Evolutionary conservation across 2,329 filamentous ascomycete species (phyloP).

Genomic region (Neopestalotiopsis rosae): DNA sequence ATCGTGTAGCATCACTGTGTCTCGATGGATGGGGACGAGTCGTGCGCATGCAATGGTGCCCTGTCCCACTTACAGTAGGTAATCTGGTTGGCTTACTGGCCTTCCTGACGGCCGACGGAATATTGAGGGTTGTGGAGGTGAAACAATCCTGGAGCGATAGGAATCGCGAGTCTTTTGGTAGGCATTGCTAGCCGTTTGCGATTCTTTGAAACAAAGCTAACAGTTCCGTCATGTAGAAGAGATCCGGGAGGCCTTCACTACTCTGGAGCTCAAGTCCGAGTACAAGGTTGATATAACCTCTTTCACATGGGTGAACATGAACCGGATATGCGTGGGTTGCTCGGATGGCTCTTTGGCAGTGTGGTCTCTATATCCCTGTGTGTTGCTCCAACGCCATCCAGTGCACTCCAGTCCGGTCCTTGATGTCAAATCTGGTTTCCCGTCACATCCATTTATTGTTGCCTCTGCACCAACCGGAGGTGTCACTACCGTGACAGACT

Average conservation of each 20-base stretch:
- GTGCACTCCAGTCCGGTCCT: conserved; percentile 60
- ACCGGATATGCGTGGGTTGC: conserved; percentile 60
- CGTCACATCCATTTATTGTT: conserved; percentile 61
- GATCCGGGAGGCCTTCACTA: conserved; percentile 49
- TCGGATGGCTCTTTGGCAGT: conserved; percentile 61
- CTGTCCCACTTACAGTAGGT: conserved; percentile 41
- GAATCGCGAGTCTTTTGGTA: conserved; percentile 44
- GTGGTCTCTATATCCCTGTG: conserved; percentile 59
- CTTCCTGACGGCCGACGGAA: conserved; percentile 56
- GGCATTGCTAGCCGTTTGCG: conserved; percentile 21
- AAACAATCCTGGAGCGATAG: conserved; percentile 34
- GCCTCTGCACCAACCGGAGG: conserved; percentile 61
- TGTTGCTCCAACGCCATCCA: conserved; percentile 55
- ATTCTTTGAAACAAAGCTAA: conserved; percentile 10
- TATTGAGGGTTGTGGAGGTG: conserved; percentile 53
- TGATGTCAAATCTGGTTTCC: conserved; percentile 61
- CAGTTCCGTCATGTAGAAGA: conserved; percentile 45
- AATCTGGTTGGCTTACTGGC: conserved; percentile 48
- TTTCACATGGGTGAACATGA: conserved; percentile 60
- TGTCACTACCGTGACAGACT: conserved; percentile 56
- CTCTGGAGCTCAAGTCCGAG: conserved; percentile 52
- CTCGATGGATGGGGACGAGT: conserved; percentile 54
- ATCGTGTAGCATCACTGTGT: conserved; percentile 50
- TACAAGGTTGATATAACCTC: conserved; percentile 54
- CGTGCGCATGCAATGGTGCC: conserved; percentile 59